Percentiles rank a stretch among this genome's conserved stretches.
Conservation (phyloP, 2,329 filamentous ascomycete genomes). For the Thelonectria discophora region DNA sequence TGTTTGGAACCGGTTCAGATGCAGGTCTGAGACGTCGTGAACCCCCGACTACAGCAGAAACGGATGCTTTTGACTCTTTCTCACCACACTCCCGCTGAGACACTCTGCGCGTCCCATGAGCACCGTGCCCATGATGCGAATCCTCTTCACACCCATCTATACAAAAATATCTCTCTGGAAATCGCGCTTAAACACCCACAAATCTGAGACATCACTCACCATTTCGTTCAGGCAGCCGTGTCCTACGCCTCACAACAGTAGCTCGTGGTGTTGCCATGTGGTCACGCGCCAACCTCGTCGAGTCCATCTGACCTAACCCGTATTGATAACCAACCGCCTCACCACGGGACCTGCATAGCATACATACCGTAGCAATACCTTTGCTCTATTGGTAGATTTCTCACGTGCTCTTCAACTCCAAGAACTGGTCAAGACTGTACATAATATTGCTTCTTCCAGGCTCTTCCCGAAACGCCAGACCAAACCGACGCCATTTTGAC, state of each 20-base stretch:
- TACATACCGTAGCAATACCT: too few relatives aligned
- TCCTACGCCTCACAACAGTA: conserved; percentile 33
- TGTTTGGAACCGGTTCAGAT: not conserved
- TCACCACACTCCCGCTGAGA: conserved; percentile 5
- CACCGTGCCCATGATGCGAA: conserved; percentile 36
- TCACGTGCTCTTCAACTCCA: conserved; percentile 36
- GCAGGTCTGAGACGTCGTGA: not conserved
- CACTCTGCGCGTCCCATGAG: conserved; percentile 31
- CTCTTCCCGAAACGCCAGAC: conserved; percentile 46
- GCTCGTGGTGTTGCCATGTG: conserved; percentile 21
- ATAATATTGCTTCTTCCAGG: conserved; percentile 45
- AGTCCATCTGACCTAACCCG: conserved; percentile 35
- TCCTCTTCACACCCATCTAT: conserved; percentile 19
- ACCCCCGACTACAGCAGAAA: conserved; percentile 2
- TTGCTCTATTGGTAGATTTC: conserved; percentile 37
- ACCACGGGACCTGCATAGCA: conserved; percentile 35
- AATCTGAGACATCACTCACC: conserved; percentile 23
- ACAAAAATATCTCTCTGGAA: conserved; percentile 18
- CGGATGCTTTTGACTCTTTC: conserved; percentile 31
- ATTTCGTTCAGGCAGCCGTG: conserved; percentile 35
- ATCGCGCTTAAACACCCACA: not conserved
- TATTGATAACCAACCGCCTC: conserved; percentile 14
- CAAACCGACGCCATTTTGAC: conserved; percentile 41
- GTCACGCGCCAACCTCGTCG: conserved; percentile 34
- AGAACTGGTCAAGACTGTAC: conserved; percentile 41